These are phyloP conservation scores for Aurifilum marmelostoma DNA, from an alignment of 2,329 filamentous ascomycete species.

Conservation along the genomic window DNA sequence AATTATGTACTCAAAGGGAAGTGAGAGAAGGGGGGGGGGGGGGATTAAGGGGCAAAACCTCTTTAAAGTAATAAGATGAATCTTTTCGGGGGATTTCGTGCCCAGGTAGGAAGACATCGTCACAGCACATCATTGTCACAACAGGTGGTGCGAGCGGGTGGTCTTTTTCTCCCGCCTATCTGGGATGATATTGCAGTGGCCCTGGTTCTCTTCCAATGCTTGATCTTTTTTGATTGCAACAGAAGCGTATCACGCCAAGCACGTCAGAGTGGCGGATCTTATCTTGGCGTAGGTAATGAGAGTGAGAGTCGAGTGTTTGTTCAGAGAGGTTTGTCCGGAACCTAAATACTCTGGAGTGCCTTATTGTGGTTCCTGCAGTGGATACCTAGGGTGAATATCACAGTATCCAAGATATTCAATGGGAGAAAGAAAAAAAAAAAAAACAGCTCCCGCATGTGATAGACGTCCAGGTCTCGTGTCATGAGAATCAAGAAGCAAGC, in stretches of 20 bases:
- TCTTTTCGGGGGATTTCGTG: background rate
- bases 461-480: background rate
- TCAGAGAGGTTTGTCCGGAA: too few species aligned
- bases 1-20: background rate
- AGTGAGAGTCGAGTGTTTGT: background rate
- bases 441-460: background rate
- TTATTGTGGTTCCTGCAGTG: background rate
- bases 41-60: background rate
- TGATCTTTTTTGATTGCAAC: background rate
- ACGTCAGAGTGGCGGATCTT: background rate
- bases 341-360: too few species aligned
- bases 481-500: background rate
- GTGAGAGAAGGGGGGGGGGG: too few species aligned
- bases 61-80: background rate
- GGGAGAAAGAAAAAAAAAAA: too few species aligned
- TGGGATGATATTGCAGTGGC: slow-evolving; percentile 5
- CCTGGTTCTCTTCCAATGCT: background rate
- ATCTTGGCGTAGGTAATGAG: background rate
- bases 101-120: background rate
- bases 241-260: background rate
- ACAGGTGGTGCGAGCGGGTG: slow-evolving; percentile 11
- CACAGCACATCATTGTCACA: slow-evolving; percentile 19
- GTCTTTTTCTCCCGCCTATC: background rate
- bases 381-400: background rate
- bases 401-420: too few species aligned